Conservation (phyloP, 495 filamentous ascomycete genomes). For the Neurospora sp. region DNA sequence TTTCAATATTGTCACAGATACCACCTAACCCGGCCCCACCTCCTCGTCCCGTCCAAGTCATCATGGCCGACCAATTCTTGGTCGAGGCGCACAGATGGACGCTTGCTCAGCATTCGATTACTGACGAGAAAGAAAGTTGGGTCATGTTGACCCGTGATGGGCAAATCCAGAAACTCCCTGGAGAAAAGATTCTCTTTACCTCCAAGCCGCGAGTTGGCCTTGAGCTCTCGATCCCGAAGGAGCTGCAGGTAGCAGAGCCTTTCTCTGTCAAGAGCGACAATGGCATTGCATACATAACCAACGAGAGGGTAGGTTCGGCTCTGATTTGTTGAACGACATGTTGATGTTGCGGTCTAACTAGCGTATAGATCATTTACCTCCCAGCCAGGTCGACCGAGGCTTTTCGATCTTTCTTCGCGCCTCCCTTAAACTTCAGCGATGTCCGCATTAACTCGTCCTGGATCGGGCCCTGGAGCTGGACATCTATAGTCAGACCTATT, state of each 20-base stretch:
- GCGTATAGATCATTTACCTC: constrained; percentile 72
- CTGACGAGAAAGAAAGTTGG: constrained; percentile 42
- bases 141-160: constrained; percentile 42
- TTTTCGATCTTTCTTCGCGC: constrained; percentile 81
- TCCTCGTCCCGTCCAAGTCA: neutral
- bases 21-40: neutral
- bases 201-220: constrained; percentile 35
- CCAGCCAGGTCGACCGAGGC: constrained; percentile 55
- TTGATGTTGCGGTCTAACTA: constrained; percentile 7
- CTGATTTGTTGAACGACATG: neutral
- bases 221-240: constrained; percentile 32
- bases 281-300: constrained; percentile 69
- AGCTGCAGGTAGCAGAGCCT: constrained; percentile 32
- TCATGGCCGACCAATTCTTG: constrained; percentile 36
- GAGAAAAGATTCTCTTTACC: constrained; percentile 37
- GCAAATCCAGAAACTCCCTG: constrained; percentile 38
- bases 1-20: neutral
- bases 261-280: constrained; percentile 37
- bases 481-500: constrained; percentile 66
- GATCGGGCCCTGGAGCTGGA: constrained; percentile 95
- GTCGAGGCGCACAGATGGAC: constrained; percentile 34
- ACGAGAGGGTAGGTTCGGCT: constrained; percentile 58
- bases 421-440: constrained; percentile 76
- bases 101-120: constrained; percentile 15
- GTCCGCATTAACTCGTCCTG: constrained; percentile 85